Conservation (phyloP, 2,329 filamentous ascomycete genomes). For the Sordariomycetes sp. region DNA sequence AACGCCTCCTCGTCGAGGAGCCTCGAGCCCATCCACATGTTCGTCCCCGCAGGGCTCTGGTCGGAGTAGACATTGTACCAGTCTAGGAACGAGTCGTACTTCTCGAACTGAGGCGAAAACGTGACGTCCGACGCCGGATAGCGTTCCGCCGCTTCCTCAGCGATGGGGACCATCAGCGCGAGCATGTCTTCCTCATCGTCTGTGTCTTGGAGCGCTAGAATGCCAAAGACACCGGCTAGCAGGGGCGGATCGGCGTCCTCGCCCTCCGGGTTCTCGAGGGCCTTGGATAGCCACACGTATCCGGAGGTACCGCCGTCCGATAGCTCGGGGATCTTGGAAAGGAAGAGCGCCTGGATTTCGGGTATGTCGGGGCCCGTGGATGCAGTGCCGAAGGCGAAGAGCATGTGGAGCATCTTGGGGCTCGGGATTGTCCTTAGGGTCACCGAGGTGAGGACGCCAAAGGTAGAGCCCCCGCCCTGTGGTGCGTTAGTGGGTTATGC, state of each 20-base stretch:
- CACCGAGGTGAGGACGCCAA: conserved; percentile 47
- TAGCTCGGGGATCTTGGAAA: conserved; percentile 33
- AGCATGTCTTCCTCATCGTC: neutral
- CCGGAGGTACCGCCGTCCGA: conserved; percentile 39
- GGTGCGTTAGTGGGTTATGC: neutral
- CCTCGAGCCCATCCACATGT: conserved; percentile 28
- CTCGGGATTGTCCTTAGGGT: conserved; percentile 41
- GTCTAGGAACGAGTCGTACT: conserved; percentile 22
- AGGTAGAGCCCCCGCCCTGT: conserved; percentile 48
- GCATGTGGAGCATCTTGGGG: conserved; percentile 17
- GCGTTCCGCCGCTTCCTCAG: neutral
- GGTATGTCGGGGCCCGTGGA: conserved; percentile 6
- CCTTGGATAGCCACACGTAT: conserved; percentile 27
- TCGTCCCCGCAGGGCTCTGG: conserved; percentile 19
- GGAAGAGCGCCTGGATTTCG: conserved; percentile 18
- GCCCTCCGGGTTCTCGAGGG: conserved; percentile 17
- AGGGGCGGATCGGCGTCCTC: neutral
- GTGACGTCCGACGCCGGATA: neutral
- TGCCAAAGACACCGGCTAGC: neutral
- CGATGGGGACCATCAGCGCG: neutral
- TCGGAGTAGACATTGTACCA: conserved; percentile 27
- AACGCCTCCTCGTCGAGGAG: conserved; percentile 28
- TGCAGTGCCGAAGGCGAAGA: conserved; percentile 4
- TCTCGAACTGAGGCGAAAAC: neutral
- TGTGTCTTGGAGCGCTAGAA: neutral